Evolutionary conservation across 192 early-diverging fungal species (phyloP).

Genomic region (Linnemannia schmuckeri): DNA sequence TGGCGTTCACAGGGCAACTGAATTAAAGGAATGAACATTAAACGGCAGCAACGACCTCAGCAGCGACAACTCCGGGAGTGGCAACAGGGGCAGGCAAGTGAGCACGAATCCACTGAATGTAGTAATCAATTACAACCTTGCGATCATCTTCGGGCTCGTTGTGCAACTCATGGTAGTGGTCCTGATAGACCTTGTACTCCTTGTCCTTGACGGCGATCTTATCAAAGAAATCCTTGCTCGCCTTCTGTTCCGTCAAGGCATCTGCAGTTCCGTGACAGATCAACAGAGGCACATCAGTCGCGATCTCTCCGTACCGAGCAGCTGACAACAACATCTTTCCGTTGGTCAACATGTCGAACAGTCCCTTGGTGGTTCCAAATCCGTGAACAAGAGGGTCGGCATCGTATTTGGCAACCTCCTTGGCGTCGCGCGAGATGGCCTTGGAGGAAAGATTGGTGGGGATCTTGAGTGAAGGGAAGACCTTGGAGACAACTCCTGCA

Average conservation of each 20-base stretch:
- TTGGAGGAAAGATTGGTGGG: conserved; percentile 59
- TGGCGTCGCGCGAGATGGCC: conserved; percentile 60
- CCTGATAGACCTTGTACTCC: conserved; percentile 48
- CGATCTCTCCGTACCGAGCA: conserved; percentile 53
- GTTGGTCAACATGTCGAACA: conserved; percentile 64
- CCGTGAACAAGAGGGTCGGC: conserved; percentile 70
- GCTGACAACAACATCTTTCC: conserved; percentile 57
- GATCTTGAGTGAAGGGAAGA: conserved; percentile 62
- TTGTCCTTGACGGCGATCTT: conserved; percentile 58
- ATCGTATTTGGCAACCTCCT: conserved; percentile 62
- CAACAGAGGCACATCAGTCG: conserved; percentile 59
- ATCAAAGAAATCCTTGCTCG: conserved; percentile 58
- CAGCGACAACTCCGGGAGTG: background rate
- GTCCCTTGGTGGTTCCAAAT: conserved; percentile 60
- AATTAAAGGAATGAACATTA: background rate
- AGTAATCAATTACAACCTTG: conserved; percentile 56
- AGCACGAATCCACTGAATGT: conserved; percentile 59
- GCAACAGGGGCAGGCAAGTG: conserved; percentile 23
- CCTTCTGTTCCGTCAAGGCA: conserved; percentile 55
- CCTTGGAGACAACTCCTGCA: conserved; percentile 45
- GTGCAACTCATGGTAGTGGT: conserved; percentile 51
- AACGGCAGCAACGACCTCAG: background rate
- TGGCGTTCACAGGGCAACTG: background rate
- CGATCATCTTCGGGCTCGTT: conserved; percentile 56
- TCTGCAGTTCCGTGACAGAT: conserved; percentile 68